Evolutionary conservation across 176 grass and related monocot genomes (phyloP), one percentile per base, ranked within the genome.

Genomic region (Puya raimondii): DNA sequence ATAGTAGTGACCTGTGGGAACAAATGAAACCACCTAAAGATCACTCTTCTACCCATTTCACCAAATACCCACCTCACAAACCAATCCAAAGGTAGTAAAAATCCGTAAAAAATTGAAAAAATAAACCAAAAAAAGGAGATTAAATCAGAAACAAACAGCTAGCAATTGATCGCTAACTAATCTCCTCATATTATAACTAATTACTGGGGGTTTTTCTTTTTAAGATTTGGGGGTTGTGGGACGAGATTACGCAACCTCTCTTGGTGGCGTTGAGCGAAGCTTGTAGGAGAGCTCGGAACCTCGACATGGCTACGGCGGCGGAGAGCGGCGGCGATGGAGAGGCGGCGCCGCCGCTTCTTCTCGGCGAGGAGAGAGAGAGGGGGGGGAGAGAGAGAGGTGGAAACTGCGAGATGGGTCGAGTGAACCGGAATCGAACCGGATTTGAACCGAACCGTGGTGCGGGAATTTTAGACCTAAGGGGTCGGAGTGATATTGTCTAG

Each of bases 201-300:
- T 52, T 11, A 23, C 48, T 15, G 11, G 4, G 22, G 2, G 16
- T 3, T 7, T 49, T 12, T 16, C 16, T 49, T n/a, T n/a, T 1
- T 10, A 17, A 48, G 27, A 10, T 21, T 13, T 56, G 9, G 21
- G 51, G 47, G 17, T 17, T 68, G 49, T 47, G 13, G 16, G 4
- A 64, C 53, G 52, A 14, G 17, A 7, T 7, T 75, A 10, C 72
- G 33, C 42, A 84, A 88, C 89, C 89, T 88, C 82, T 69, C 77
- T 75, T 92, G 14, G 85, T 88, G 53, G 89, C 82, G 67, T 77
- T 85, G 53, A 92, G 63, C 23, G 89, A 92, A 68, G 89, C 89
- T 78, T 88, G 79, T 72, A 79, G 81, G n/a, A 91, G 73, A 48
- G 82, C 61, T 48, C 85, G 85, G 51, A 91, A 75, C 70, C 82